Evolutionary conservation across 768 basidiomycete genomes (phyloP).

Genomic region (Termitomyces sp.): DNA sequence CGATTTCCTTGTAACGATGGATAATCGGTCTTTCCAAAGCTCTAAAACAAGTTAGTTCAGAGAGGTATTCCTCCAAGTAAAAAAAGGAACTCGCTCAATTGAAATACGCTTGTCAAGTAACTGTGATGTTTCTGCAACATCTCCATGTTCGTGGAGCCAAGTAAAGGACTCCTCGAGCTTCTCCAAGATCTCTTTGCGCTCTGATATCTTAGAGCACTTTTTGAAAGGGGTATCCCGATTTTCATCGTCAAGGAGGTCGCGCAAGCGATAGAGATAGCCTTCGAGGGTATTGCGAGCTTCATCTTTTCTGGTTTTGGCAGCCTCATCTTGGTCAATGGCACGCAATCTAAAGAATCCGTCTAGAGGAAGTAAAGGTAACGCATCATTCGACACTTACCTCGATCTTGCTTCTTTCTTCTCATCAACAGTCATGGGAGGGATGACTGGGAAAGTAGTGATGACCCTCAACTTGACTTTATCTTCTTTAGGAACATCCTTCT

Average conservation of each 20-base stretch:
- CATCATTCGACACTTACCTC: slow-evolving; percentile 44
- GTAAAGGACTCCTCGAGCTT: slow-evolving; percentile 67
- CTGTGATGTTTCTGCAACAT: slow-evolving; percentile 71
- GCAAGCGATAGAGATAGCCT: slow-evolving; percentile 86
- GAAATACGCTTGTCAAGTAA: slow-evolving; percentile 71
- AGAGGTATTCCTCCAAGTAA: background rate
- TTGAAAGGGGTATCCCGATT: slow-evolving; percentile 69
- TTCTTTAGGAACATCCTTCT: slow-evolving; percentile 36
- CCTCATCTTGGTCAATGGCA: slow-evolving; percentile 73
- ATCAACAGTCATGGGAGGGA: slow-evolving; percentile 70
- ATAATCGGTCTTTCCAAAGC: slow-evolving; percentile 75
- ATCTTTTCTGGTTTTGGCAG: slow-evolving; percentile 69
- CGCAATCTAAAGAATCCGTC: slow-evolving; percentile 49
- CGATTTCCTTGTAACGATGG: slow-evolving; percentile 84
- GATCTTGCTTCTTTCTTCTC: slow-evolving; percentile 71
- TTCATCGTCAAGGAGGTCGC: slow-evolving; percentile 72
- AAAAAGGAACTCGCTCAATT: slow-evolving; percentile 64
- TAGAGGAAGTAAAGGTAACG: background rate
- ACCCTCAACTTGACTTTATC: slow-evolving; percentile 67
- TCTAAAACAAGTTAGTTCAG: slow-evolving; percentile 30
- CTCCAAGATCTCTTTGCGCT: slow-evolving; percentile 60
- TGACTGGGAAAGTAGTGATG: slow-evolving; percentile 54
- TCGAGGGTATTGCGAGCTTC: slow-evolving; percentile 92
- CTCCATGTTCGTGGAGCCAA: slow-evolving; percentile 85
- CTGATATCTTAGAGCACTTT: slow-evolving; percentile 72